These are phyloP conservation scores for Euphorbia tirucalli DNA, from an alignment of 345 rosid genomes.

Conservation along the genomic window DNA sequence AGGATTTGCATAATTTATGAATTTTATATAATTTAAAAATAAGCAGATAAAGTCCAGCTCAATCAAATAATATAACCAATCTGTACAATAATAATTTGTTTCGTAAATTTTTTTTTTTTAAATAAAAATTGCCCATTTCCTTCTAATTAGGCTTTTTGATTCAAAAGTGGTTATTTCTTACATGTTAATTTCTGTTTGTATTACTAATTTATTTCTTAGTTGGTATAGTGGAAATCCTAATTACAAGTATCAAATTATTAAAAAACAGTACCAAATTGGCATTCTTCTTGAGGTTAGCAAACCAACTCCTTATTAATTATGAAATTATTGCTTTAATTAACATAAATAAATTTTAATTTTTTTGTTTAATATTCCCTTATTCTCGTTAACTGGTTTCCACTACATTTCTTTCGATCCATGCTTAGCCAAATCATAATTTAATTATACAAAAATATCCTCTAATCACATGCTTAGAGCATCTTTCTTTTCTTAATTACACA, in stretches of 20 bases:
- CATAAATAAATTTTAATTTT: too few relatives aligned
- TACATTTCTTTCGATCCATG: background rate
- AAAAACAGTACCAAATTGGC: too few relatives aligned
- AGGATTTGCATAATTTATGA: slow-evolving; percentile 17
- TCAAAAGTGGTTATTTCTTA: slow-evolving; percentile 10
- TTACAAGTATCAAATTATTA: slow-evolving; percentile 17
- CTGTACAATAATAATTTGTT: background rate
- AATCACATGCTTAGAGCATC: slow-evolving; percentile 11
- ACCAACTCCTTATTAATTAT: too few relatives aligned
- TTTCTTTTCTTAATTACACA: slow-evolving; percentile 1
- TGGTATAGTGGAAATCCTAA: slow-evolving; percentile 40
- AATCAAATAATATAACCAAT: slow-evolving; percentile 5
- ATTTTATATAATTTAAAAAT: slow-evolving; percentile 1
- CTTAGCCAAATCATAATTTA: background rate
- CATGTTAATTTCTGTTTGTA: background rate
- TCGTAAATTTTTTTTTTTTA: background rate
- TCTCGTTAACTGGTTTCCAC: slow-evolving; percentile 17
- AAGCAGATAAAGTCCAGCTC: slow-evolving; percentile 16
- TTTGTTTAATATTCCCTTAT: too few relatives aligned
- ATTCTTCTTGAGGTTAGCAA: too few relatives aligned
- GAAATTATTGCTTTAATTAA: too few relatives aligned
- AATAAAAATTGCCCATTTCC: slow-evolving; percentile 11
- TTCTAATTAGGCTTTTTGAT: slow-evolving; percentile 29
- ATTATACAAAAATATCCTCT: background rate
- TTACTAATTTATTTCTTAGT: slow-evolving; percentile 5